Evolutionary conservation across 2,329 filamentous ascomycete species (phyloP).

Genomic region (Torrubiellomyces zombiae): DNA sequence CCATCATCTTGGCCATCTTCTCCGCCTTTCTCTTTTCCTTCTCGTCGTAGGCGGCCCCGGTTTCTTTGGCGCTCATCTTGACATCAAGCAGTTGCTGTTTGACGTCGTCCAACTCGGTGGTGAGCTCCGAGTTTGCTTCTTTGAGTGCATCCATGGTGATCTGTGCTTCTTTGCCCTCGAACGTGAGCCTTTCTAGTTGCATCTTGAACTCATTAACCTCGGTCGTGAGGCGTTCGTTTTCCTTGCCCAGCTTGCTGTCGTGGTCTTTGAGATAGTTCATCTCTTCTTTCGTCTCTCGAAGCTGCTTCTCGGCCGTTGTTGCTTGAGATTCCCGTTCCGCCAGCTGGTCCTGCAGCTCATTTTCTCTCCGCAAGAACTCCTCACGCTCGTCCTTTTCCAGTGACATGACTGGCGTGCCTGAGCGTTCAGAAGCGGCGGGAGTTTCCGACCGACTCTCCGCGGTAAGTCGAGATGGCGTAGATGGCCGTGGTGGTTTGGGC

Average conservation of each 20-base stretch:
- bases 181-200: conserved; percentile 88
- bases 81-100: conserved; percentile 93
- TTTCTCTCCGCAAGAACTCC: conserved; percentile 86
- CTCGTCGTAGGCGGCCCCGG: conserved; percentile 74
- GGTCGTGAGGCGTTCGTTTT: conserved; percentile 72
- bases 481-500: conserved; percentile 29
- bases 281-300: conserved; percentile 76
- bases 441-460: conserved; percentile 46
- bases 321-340: conserved; percentile 81
- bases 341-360: conserved; percentile 92
- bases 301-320: conserved; percentile 58
- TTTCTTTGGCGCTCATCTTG: conserved; percentile 93
- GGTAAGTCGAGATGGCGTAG: conserved; percentile 32
- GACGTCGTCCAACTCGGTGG: conserved; percentile 78
- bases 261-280: conserved; percentile 72
- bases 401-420: conserved; percentile 71
- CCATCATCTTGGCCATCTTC: conserved; percentile 99
- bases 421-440: conserved; percentile 56
- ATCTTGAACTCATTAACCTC: conserved; percentile 91
- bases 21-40: conserved; percentile 98
- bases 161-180: conserved; percentile 89
- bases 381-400: conserved; percentile 95
- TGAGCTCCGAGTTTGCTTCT: conserved; percentile 88
- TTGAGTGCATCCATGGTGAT: conserved; percentile 98
- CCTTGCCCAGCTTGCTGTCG: conserved; percentile 64